phyloP scores from a whole-genome alignment of 306 rosid species.

The Vigna radiata region DNA sequence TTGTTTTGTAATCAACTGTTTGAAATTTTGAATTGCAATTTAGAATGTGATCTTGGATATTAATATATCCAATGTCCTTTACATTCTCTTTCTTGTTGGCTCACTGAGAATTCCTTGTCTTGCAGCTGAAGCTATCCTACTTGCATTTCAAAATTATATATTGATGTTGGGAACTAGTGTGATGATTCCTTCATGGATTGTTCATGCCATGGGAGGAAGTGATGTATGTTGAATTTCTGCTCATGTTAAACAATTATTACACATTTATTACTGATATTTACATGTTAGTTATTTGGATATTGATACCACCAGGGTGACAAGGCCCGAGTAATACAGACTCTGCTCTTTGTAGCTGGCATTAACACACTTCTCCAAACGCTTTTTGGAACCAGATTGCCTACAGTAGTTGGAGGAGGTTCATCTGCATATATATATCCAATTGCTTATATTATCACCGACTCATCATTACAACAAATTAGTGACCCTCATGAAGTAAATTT shows the following conservation, averaged over 20 bases:
- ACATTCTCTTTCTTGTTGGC: constrained; percentile 21
- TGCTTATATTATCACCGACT: constrained; percentile 80
- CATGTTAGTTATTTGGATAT: constrained; percentile 31
- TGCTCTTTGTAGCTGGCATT: constrained; percentile 90
- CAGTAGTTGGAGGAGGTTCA: constrained; percentile 91
- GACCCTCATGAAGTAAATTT: constrained; percentile 81
- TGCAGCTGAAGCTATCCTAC: constrained; percentile 86
- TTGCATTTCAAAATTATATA: constrained; percentile 97
- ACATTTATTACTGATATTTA: neutral
- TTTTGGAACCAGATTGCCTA: constrained; percentile 93
- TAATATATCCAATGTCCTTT: constrained; percentile 1
- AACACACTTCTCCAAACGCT: constrained; percentile 99
- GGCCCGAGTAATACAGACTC: constrained; percentile 89
- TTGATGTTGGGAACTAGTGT: constrained; percentile 95
- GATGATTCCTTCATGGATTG: constrained; percentile 84
- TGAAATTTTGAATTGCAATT: constrained; percentile 31
- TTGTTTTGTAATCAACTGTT: constrained; percentile 16
- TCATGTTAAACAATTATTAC: constrained; percentile 18
- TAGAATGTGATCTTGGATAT: neutral
- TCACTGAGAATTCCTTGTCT: constrained; percentile 45
- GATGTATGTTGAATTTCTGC: constrained; percentile 61
- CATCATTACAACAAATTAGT: constrained; percentile 65
- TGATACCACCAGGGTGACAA: constrained; percentile 77
- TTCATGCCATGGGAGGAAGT: constrained; percentile 94
- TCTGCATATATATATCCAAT: constrained; percentile 85